A percentile compares a stretch with the other conserved stretches of the same genome.
phyloP scores from a whole-genome alignment of 2,329 filamentous ascomycete genomes.

The Metarhizium robertsii region DNA sequence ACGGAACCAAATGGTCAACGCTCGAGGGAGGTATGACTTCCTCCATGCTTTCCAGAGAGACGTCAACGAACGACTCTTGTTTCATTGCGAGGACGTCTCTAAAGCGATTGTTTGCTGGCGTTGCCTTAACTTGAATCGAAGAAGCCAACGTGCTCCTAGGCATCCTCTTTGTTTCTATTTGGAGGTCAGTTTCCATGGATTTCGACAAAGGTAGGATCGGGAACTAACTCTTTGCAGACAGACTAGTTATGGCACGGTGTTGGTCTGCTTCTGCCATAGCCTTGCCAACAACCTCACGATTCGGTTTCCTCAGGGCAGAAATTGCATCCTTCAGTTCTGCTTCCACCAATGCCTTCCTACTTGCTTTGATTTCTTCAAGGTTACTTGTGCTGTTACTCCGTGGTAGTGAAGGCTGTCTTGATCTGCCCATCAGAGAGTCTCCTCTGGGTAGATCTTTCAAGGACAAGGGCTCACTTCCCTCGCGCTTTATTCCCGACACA shows the following conservation, averaged over 20 bases:
- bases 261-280: slow-evolving; percentile 59
- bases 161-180: slow-evolving; percentile 43
- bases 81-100: slow-evolving; percentile 35
- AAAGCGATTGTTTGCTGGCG: slow-evolving; percentile 46
- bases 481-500: slow-evolving; percentile 55
- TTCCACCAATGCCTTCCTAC: slow-evolving; percentile 57
- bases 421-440: slow-evolving; percentile 26
- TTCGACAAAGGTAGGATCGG: not conserved
- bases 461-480: slow-evolving; percentile 51
- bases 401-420: slow-evolving; percentile 29
- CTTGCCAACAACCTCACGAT: slow-evolving; percentile 59
- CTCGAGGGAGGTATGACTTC: slow-evolving; percentile 28
- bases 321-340: slow-evolving; percentile 68
- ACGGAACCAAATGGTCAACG: slow-evolving; percentile 29
- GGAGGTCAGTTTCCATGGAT: slow-evolving; percentile 18
- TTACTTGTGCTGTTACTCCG: slow-evolving; percentile 38
- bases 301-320: slow-evolving; percentile 63
- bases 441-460: slow-evolving; percentile 38
- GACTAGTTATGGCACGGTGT: slow-evolving; percentile 40
- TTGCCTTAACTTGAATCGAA: slow-evolving; percentile 45
- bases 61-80: slow-evolving; percentile 13
- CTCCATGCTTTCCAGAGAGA: slow-evolving; percentile 14
- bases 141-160: slow-evolving; percentile 26
- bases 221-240: slow-evolving; percentile 40
- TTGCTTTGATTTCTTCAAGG: slow-evolving; percentile 46